Percentiles rank a stretch among this genome's conserved stretches.
phyloP scores from a whole-genome alignment of 1,139 yeast species.

The Candida albicans region DNA sequence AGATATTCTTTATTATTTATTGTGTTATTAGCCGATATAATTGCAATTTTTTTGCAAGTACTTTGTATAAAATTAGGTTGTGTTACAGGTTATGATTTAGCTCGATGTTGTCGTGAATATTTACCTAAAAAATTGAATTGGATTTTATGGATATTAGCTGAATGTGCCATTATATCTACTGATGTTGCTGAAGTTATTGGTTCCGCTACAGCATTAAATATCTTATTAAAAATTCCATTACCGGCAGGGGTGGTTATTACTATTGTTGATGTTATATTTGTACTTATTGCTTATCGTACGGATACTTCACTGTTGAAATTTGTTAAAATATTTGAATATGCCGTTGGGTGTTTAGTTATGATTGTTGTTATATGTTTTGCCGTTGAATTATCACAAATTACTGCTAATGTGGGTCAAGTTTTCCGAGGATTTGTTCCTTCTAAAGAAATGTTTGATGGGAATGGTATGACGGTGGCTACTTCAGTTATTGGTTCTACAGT shows the following conservation, averaged over 20 bases:
- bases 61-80: conserved; percentile 75
- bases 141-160: conserved; percentile 66
- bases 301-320: conserved; percentile 64
- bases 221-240: conserved; percentile 64
- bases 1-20: conserved; percentile 64
- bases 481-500: conserved; percentile 81
- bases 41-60: conserved; percentile 73
- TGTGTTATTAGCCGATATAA: conserved; percentile 62
- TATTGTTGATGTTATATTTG: conserved; percentile 68
- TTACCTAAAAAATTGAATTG: conserved; percentile 62
- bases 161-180: conserved; percentile 78
- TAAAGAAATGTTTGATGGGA: conserved; percentile 55
- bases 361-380: conserved; percentile 74
- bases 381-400: conserved; percentile 59
- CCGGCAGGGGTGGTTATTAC: conserved; percentile 80
- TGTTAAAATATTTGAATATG: conserved; percentile 63
- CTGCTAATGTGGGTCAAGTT: conserved; percentile 47
- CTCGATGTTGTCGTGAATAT: conserved; percentile 64
- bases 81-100: conserved; percentile 77
- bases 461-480: conserved; percentile 71
- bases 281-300: conserved; percentile 71
- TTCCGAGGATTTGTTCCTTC: conserved; percentile 77
- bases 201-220: conserved; percentile 79
- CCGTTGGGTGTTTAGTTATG: conserved; percentile 65
- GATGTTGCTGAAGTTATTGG: conserved; percentile 89